Percentiles rank a stretch among this genome's conserved stretches.
phyloP scores from a whole-genome alignment of 768 basidiomycete genomes.

The Tricholomella constricta region DNA sequence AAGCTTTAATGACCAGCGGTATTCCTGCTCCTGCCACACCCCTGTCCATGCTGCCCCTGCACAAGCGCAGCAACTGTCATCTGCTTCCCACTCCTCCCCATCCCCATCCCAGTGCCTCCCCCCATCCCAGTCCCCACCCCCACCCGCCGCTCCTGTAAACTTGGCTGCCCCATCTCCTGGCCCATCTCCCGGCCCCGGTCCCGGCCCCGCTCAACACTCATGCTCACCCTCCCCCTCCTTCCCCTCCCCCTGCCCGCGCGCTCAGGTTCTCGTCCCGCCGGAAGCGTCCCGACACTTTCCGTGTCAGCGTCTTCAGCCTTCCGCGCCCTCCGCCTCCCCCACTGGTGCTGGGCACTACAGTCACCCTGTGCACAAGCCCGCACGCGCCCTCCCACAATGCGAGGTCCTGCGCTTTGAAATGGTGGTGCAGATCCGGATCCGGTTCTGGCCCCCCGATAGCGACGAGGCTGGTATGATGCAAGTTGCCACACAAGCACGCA shows the following conservation, averaged over 20 bases:
- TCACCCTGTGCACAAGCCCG: constrained; percentile 7
- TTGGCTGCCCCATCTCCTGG: constrained; percentile 21
- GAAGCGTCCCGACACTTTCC: constrained; percentile 39
- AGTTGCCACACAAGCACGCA: no score
- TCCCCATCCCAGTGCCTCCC: constrained; percentile 17
- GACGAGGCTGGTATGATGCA: no score
- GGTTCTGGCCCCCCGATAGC: constrained; percentile 42
- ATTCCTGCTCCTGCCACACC: constrained; percentile 13
- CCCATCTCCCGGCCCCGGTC: neutral
- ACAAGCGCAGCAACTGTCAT: constrained; percentile 16
- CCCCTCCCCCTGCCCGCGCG: constrained; percentile 4
- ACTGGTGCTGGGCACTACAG: neutral
- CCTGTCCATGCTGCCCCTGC: constrained; percentile 9
- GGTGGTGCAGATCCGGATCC: neutral
- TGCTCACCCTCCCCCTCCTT: neutral
- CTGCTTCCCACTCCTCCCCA: constrained; percentile 14
- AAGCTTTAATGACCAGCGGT: constrained; percentile 29
- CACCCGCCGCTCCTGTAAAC: constrained; percentile 35
- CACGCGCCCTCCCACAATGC: constrained; percentile 23
- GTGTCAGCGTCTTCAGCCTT: constrained; percentile 28
- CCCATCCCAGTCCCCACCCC: constrained; percentile 8
- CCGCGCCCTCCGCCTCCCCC: no score
- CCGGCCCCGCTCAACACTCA: constrained; percentile 2
- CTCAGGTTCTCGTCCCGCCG: constrained; percentile 22
- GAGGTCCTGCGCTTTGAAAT: no score